A percentile compares a stretch with the other conserved stretches of the same genome.
Evolutionary conservation across 495 filamentous ascomycete species (phyloP).

Genomic region (Amphirosellinia nigrospora): DNA sequence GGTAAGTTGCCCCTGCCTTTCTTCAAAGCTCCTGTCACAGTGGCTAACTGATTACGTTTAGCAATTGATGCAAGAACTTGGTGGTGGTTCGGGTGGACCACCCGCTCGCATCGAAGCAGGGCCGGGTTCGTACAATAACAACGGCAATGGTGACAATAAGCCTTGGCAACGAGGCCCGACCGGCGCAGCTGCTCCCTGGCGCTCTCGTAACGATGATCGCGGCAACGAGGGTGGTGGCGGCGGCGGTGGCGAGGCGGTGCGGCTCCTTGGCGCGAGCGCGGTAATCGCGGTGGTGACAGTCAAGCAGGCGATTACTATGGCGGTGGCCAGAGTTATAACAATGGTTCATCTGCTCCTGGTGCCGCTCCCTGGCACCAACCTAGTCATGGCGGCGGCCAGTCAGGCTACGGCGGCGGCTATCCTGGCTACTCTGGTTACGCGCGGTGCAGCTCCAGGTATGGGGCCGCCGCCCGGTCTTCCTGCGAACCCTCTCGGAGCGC

Average conservation of each 20-base stretch:
- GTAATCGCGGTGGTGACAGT: conserved; percentile 41
- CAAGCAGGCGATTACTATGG: conserved; percentile 54
- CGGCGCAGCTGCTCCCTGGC: conserved; percentile 86
- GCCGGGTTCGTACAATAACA: conserved; percentile 63
- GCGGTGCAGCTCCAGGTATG: conserved; percentile 57
- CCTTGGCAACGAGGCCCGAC: conserved; percentile 94
- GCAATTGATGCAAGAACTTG: conserved; percentile 98
- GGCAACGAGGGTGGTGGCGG: conserved; percentile 41
- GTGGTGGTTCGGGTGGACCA: conserved; percentile 71
- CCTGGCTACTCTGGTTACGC: conserved; percentile 27
- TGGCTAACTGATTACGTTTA: conserved; percentile 42
- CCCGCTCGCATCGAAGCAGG: conserved; percentile 89
- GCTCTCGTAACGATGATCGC: conserved; percentile 51
- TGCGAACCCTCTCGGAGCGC: conserved; percentile 60
- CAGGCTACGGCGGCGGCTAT: conserved; percentile 61
- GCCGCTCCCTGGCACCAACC: conserved; percentile 75
- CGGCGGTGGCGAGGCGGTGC: conserved; percentile 41
- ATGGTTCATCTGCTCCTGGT: conserved; percentile 53
- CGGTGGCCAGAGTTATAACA: conserved; percentile 50
- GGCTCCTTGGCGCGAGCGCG: conserved; percentile 61
- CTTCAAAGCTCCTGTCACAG: conserved; percentile 43
- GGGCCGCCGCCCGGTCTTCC: conserved; percentile 62
- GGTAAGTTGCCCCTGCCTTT: conserved; percentile 57
- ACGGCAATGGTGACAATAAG: conserved; percentile 59
- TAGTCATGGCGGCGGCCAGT: conserved; percentile 52